Evolutionary conservation across 2,329 filamentous ascomycete species (phyloP), one percentile per base, ranked within the genome.

Genomic region (Pseudogymnoascus sp.): DNA sequence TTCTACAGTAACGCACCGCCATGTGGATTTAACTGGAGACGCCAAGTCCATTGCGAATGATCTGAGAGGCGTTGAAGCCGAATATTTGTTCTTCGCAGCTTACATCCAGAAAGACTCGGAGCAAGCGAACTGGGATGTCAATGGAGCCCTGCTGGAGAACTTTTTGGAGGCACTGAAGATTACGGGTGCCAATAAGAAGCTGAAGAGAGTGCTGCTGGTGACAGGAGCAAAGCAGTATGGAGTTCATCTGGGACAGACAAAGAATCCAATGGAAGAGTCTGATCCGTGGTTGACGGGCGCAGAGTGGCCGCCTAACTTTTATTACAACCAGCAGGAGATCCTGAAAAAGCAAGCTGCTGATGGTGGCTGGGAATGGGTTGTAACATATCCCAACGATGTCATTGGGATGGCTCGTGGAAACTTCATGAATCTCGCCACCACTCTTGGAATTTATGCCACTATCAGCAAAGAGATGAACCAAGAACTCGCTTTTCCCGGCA

Each of bases 161-260:
- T 81, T 82, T 68, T 71, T 82, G 20, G 60, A 69, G 1, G 77
- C 78, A 0, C 71, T 82, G 7, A 71, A 73, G 0, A 72, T 74
- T 14, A 77, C 74, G 1, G 76, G 75, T 0, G 74, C 74, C 3
- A 69, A 71, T 36, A 71, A 72, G 50, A 70, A 72, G 11, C 65
- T 82, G 50, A 78, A 80, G 64, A 73, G 76, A n/a, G 72, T 82
- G 61, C 68, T 81, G 20, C 71, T 82, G 8, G 76, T 79, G 5
- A 77, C 74, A 0, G 79, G 79, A 1, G 68, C 73, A 36, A 82
- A 82, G 65, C 78, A 83, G 60, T 82, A 82, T 65, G 78, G 79
- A 22, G 77, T 82, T 2, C 80, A 82, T 63, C 72, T 81, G 1
- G 78, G 79, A 7, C 71, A 70, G 8, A 68, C 72, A 12, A 80